Evolutionary conservation across 2,329 filamentous ascomycete species (phyloP).

Genomic region (Graphium sp.): DNA sequence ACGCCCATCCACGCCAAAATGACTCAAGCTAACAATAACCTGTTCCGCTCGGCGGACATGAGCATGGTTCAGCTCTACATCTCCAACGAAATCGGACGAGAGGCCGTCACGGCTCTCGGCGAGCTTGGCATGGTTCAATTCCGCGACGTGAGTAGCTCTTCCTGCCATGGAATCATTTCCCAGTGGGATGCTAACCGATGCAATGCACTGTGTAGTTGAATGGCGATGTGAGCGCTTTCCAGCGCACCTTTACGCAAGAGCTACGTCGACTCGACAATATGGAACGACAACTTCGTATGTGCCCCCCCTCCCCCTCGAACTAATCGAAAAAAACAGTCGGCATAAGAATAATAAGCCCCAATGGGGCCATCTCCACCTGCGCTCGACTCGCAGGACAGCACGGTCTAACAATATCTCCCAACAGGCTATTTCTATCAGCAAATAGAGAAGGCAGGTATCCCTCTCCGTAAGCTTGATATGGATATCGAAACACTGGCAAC

Average conservation of each 20-base stretch:
- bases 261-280: conserved; percentile 96
- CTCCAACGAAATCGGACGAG: conserved; percentile 93
- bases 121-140: conserved; percentile 96
- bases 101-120: conserved; percentile 90
- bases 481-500: conserved; percentile 75
- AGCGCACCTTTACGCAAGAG: conserved; percentile 93
- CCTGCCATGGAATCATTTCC: background rate
- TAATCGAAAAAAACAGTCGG: no score
- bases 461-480: conserved; percentile 78
- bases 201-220: conserved; percentile 52
- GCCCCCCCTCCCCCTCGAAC: conserved; percentile 5
- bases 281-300: conserved; percentile 86
- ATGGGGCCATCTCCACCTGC: conserved; percentile 4
- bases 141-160: conserved; percentile 52
- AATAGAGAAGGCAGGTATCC: conserved; percentile 84
- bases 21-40: conserved; percentile 65
- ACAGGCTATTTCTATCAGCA: conserved; percentile 83
- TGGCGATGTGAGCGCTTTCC: conserved; percentile 81
- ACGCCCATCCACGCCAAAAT: conserved; percentile 25
- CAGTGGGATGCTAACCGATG: conserved; percentile 7
- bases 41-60: conserved; percentile 99
- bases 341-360: background rate
- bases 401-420: conserved; percentile 13
- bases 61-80: conserved; percentile 99
- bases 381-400: conserved; percentile 1